Percentiles rank a stretch among this genome's conserved stretches.
These are phyloP conservation scores for Rhododendron mucronatum DNA, from an alignment of 148 eudicot species.

Conservation along the genomic window DNA sequence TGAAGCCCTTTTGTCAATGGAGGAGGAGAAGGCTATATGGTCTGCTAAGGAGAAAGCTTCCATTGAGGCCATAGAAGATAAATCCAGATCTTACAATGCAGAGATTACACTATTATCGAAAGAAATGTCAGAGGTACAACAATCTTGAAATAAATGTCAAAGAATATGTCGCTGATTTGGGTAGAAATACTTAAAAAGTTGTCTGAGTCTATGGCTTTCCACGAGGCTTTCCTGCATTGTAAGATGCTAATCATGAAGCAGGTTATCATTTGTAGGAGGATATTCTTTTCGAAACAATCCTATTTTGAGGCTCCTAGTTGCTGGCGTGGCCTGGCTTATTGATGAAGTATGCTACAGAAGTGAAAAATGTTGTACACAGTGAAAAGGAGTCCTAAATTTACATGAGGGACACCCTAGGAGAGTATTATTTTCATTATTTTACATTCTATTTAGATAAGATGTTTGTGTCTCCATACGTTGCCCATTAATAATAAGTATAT, in stretches of 20 bases:
- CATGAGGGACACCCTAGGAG: not conserved
- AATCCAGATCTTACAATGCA: conserved; percentile 36
- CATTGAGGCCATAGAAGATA: conserved; percentile 59
- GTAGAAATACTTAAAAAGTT: conserved; percentile 6
- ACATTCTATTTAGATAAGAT: not conserved
- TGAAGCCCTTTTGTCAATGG: conserved; percentile 77
- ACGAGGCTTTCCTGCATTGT: not conserved
- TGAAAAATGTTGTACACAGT: not conserved
- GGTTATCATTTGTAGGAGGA: not conserved
- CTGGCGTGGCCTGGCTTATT: not conserved
- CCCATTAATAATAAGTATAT: not conserved
- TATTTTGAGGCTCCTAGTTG: not conserved
- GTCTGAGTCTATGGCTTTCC: conserved; percentile 1
- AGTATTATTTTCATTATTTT: not conserved
- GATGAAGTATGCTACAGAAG: not conserved
- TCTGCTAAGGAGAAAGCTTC: conserved; percentile 83
- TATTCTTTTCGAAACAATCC: not conserved
- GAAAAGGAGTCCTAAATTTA: not conserved
- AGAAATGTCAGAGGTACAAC: conserved; percentile 55
- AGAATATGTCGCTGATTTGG: not conserved
- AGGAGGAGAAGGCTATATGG: conserved; percentile 94
- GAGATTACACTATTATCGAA: conserved; percentile 47
- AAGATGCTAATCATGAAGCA: not conserved
- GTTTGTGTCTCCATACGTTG: not conserved
- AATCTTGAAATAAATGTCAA: not conserved